Base-by-base conservation (phyloP, 1,139 yeast genomes). In the Yamadazyma taylorii region DNA sequence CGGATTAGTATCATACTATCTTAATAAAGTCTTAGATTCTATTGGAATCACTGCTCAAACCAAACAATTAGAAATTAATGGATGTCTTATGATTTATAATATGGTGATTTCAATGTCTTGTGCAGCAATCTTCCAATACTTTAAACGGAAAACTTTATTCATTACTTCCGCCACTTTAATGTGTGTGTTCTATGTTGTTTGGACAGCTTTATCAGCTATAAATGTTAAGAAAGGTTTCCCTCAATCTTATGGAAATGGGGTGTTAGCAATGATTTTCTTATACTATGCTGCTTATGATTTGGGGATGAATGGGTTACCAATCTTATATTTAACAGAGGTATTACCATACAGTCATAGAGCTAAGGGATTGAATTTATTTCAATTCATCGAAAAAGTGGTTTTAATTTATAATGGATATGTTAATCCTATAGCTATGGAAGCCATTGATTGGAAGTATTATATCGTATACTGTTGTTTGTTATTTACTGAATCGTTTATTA, bases 371-470 rank as follows among this genome's bases (percentile, higher is more conserved):
- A 64, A 64, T 41, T 47, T 67, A 39, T 52, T 52, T 47, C 50
- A 58, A 32, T 44, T 62, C 19, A 48, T 60, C 19, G 62, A 56
- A 39, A 59, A 59, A 33, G 12, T 52, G 21, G 44, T 48, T 14
- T 37, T 50, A 25, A 28, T 54, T 24, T 56, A 48, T 38, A 57
- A 58, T 32, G 58, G 76, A 25, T 78, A 68, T 52, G 79, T 76
- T 35, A 76, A 76, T 50, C 75, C 81, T 5, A 68, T 78, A 51
- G 84, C 81, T 17, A 69, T 79, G 76, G 78, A 69, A 39, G 71
- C 71, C 27, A 72, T 77, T 45, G 67, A 64, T 25, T 78, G 82
- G 82, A 75, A 73, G 50, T 78, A 76, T 59, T 79, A 78, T 54
- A 75, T 78, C 46, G 79, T 78, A 3, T 77, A 51, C 51, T 60